phyloP scores from a whole-genome alignment of 148 eudicot species.

The Persicaria tinctoria region DNA sequence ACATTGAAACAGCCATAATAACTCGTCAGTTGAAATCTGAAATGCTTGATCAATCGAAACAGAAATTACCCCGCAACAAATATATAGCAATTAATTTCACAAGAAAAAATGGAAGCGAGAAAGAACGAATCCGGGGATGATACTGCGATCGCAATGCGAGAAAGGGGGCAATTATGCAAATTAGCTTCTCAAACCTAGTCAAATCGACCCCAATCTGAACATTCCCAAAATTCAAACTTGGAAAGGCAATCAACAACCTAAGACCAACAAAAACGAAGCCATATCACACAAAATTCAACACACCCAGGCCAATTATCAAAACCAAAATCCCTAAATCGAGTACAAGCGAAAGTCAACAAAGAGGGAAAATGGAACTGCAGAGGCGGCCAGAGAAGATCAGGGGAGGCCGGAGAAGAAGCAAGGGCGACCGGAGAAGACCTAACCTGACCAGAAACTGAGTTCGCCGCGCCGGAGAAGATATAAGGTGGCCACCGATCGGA shows the following conservation, averaged over 20 bases:
- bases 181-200: not conserved
- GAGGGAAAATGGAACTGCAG: not conserved
- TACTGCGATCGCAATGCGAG: not conserved
- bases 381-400: too few species aligned
- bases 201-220: not conserved
- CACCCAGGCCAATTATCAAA: conserved; percentile 20
- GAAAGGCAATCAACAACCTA: not conserved
- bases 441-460: too few species aligned
- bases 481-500: too few species aligned
- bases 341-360: not conserved
- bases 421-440: too few species aligned
- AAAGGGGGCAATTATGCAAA: not conserved
- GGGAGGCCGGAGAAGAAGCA: too few species aligned
- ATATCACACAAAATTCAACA: not conserved
- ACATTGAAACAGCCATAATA: too few species aligned
- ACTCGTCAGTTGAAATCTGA: not conserved
- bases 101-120: not conserved
- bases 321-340: conserved; percentile 19
- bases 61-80: not conserved
- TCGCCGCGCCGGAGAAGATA: too few species aligned
- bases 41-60: not conserved
- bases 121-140: not conserved
- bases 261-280: not conserved
- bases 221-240: not conserved
- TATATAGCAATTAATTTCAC: not conserved